Percentiles rank a stretch among this genome's conserved stretches.
These are phyloP conservation scores for Kodamaea sp. DNA, from an alignment of 1,139 yeast species.

Conservation along the genomic window DNA sequence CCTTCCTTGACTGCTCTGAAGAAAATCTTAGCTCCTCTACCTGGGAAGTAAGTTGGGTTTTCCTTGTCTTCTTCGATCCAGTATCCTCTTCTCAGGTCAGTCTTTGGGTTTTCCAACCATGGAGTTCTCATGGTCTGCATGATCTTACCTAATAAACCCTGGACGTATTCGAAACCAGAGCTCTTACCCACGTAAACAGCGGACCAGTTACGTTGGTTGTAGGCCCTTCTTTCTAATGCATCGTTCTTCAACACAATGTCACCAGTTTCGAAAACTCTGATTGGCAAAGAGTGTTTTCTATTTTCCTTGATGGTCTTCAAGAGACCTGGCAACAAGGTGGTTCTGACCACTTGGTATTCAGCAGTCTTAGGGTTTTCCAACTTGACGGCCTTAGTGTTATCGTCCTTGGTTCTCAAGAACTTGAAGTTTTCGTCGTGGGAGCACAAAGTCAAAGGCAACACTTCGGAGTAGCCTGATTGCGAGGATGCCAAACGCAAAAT, in stretches of 20 bases:
- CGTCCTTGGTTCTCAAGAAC: conserved; percentile 75
- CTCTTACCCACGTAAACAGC: conserved; percentile 94
- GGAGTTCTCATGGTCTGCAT: conserved; percentile 95
- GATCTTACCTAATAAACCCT: conserved; percentile 90
- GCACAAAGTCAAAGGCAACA: conserved; percentile 90
- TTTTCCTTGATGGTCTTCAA: conserved; percentile 95
- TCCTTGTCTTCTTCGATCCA: conserved; percentile 76
- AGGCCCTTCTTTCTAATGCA: conserved; percentile 81
- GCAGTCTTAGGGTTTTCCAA: conserved; percentile 95
- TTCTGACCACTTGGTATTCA: conserved; percentile 97
- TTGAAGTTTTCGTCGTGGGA: conserved; percentile 96
- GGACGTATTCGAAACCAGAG: conserved; percentile 91
- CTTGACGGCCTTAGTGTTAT: conserved; percentile 75
- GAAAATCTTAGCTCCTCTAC: conserved; percentile 89
- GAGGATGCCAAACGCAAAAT: conserved; percentile 89
- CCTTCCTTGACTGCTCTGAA: conserved; percentile 67
- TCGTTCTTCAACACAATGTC: conserved; percentile 89
- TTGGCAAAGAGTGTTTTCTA: conserved; percentile 92
- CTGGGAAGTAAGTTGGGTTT: conserved; percentile 86
- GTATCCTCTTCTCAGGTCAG: conserved; percentile 68
- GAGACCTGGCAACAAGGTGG: conserved; percentile 90
- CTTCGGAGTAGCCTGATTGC: conserved; percentile 95
- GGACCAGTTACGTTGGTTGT: conserved; percentile 91
- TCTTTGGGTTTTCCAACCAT: conserved; percentile 65
- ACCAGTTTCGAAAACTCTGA: conserved; percentile 92